phyloP scores from a whole-genome alignment of 441 rosid genomes.

The Gossypium laxum region DNA sequence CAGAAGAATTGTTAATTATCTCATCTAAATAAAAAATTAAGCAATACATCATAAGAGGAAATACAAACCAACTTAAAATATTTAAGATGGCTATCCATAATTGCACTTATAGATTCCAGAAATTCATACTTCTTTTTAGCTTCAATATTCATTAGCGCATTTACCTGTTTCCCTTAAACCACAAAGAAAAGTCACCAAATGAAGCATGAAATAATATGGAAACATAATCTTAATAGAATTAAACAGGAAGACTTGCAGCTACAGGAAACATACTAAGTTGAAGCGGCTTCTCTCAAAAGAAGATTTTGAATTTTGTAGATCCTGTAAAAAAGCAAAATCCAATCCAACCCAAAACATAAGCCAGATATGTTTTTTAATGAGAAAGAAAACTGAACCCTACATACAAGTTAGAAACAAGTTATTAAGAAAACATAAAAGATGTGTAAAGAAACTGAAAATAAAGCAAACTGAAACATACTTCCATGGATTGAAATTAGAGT shows the following conservation, averaged over 20 bases:
- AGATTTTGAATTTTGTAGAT: slow-evolving; percentile 76
- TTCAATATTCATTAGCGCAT: slow-evolving; percentile 64
- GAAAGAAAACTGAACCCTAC: not conserved
- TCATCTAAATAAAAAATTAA: not conserved
- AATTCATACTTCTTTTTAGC: slow-evolving; percentile 83
- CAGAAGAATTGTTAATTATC: not conserved
- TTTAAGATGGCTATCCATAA: slow-evolving; percentile 88
- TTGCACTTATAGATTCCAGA: slow-evolving; percentile 80
- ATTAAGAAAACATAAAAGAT: not conserved
- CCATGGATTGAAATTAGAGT: no score
- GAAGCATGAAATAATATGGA: slow-evolving; percentile 13
- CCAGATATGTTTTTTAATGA: not conserved
- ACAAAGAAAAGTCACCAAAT: slow-evolving; percentile 21
- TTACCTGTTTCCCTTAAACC: slow-evolving; percentile 76
- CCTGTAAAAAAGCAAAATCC: slow-evolving; percentile 34
- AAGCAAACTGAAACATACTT: no score
- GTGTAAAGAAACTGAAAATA: no score
- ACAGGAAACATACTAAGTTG: slow-evolving; percentile 54
- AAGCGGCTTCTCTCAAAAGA: slow-evolving; percentile 85
- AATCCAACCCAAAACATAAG: not conserved
- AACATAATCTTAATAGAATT: not conserved
- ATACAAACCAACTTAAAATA: slow-evolving; percentile 67
- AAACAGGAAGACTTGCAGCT: slow-evolving; percentile 10
- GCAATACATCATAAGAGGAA: slow-evolving; percentile 8
- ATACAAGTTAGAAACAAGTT: not conserved